phyloP scores from a whole-genome alignment of 495 filamentous ascomycete species.

The Diplogelasinospora grovesii region DNA sequence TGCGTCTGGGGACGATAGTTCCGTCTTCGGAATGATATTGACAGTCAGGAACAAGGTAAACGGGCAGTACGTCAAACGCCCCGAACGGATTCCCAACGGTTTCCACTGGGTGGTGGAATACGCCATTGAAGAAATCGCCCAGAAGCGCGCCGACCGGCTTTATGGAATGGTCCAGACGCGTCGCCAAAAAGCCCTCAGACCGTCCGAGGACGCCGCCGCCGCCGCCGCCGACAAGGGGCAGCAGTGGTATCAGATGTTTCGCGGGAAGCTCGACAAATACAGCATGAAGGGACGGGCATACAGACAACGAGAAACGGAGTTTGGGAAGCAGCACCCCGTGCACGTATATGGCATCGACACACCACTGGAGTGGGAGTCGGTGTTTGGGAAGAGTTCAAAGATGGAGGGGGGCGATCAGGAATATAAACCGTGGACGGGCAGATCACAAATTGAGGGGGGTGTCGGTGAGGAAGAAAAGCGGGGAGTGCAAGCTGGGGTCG shows the following conservation, averaged over 20 bases:
- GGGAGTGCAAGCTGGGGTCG: too few species aligned
- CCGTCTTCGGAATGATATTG: constrained; percentile 51
- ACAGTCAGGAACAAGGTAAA: constrained; percentile 70
- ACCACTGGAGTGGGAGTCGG: too few species aligned
- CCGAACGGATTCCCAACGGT: constrained; percentile 35
- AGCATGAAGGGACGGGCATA: too few species aligned
- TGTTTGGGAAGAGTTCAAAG: too few species aligned
- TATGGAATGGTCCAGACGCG: constrained; percentile 48
- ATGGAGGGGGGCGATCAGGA: too few species aligned
- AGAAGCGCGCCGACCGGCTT: constrained; percentile 31
- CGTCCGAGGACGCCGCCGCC: too few species aligned
- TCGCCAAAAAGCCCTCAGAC: constrained; percentile 41
- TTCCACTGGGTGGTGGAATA: constrained; percentile 77
- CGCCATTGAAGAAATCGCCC: constrained; percentile 50
- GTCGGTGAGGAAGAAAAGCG: too few species aligned
- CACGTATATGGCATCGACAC: too few species aligned
- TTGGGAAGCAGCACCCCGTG: too few species aligned
- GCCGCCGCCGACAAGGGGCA: constrained; percentile 29
- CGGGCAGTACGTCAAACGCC: constrained; percentile 53
- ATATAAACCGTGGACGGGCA: too few species aligned
- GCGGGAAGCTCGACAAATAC: constrained; percentile 20
- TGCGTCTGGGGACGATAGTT: background rate
- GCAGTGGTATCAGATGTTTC: constrained; percentile 33
- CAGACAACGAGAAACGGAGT: too few species aligned
- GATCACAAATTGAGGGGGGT: too few species aligned